Conservation (phyloP, 352 stramenopile genomes). For the Phytopythium vexans region DNA sequence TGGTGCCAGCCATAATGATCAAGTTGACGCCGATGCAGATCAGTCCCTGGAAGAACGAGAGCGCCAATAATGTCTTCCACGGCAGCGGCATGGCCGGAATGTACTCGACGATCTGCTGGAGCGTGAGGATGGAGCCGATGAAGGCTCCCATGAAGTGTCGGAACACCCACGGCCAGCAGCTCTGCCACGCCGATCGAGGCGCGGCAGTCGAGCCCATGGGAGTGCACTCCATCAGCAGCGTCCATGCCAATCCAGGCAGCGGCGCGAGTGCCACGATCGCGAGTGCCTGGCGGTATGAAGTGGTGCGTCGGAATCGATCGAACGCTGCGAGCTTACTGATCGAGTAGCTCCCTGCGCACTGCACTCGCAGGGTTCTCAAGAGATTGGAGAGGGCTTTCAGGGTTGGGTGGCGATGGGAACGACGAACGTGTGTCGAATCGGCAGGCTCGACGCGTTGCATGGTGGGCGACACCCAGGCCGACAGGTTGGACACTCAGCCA, state of each 20-base stretch:
- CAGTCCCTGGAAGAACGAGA: not conserved
- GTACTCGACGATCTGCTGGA: conserved; percentile 1
- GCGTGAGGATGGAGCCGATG: conserved; percentile 1
- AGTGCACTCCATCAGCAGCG: conserved; percentile 3
- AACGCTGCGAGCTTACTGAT: conserved; percentile 1
- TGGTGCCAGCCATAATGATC: conserved; percentile 4
- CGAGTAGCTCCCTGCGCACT: not conserved
- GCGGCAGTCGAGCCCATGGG: not conserved
- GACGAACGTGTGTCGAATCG: too few relatives aligned
- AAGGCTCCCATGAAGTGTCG: conserved; percentile 4
- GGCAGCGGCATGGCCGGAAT: not conserved
- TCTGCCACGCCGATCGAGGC: not conserved
- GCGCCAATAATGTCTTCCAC: not conserved
- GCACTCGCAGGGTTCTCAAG: not conserved
- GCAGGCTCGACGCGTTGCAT: too few relatives aligned
- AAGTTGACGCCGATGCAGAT: conserved; percentile 5
- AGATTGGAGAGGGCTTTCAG: not conserved
- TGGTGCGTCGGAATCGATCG: not conserved
- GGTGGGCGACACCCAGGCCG: too few relatives aligned
- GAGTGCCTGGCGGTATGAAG: not conserved
- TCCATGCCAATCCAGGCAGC: not conserved
- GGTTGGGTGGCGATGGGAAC: too few relatives aligned
- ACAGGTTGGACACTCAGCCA: too few relatives aligned
- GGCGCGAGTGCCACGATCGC: not conserved
- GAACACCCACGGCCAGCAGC: conserved; percentile 3